Evolutionary conservation across 768 basidiomycete species (phyloP), one percentile per base, ranked within the genome.

Genomic region (Lactarius vividus): DNA sequence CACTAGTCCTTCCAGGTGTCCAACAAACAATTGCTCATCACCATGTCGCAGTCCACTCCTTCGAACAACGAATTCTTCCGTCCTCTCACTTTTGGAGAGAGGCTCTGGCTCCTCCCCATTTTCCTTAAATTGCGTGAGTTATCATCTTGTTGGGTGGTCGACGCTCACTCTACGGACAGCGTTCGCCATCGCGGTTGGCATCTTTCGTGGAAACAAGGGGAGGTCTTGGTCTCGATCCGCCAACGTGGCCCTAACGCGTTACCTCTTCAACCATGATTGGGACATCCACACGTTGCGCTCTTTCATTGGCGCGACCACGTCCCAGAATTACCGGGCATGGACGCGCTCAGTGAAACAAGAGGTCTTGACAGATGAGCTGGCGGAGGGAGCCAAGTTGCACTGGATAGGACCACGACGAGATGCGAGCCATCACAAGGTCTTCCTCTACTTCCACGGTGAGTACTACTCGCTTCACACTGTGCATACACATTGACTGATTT

Each of bases 321-420:
- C 57, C 26, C 59, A 37, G 15, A 13, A 2, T 13, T 65, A 65
- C 39, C 64, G 8, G 31, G 5, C 29, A 1, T 61, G 64, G 64
- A 23, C 59, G 10, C 28, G 9, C 26, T 11, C 39, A 23, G 59
- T 23, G 15, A 54, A 65, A 20, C 31, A 39, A 10, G 46, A 65
- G 39, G 52, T 33, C 20, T 26, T 65, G 46, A 60, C 64, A 7
- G 64, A 65, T 11, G 40, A 23, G 2, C 31, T 61, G 4, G 13
- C 53, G 0, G 57, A 65, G 35, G 59, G 59, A 10, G 59, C 46
- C 20, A 60, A 61, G 37, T 15, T 65, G 31, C 64, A 65, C 26
- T 65, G 59, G 64, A 42, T 65, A 6, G 64, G 64, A 42, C 33
- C 56, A 15, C 62, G 64, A 42, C 58, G 42, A n/a, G 64, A 65